Base-by-base conservation (phyloP, 2,329 filamentous ascomycete species). In the Fusarium ambrosium region DNA sequence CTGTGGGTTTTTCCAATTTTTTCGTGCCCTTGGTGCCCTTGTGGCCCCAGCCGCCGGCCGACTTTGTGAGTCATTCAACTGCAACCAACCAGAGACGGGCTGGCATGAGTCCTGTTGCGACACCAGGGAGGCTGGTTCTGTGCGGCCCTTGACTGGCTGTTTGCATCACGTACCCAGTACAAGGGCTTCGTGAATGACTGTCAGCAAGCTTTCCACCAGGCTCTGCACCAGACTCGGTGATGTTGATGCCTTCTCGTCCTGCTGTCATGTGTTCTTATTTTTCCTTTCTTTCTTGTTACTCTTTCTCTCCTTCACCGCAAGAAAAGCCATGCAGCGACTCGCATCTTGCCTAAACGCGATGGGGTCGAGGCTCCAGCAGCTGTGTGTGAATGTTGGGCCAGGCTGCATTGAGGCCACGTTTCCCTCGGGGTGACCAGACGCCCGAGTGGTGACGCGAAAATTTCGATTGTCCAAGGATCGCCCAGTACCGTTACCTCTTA, bases 111-210 rank as follows among this genome's bases (percentile, higher is more conserved):
- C 73, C 73, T 64, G 60, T 76, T 61, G 64, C 69, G 77, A 73
- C 67, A 62, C 67, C 71, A 77, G 70, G 71, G 75, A 79, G 77
- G 73, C 78, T 79, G 71, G 79, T 74, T 75, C 77, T 75, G 80
- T 81, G 77, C 80, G 78, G 76, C 75, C 73, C 75, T 71, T 82
- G 73, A 81, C 72, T 82, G 81, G 81, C 78, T 77, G 71, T 64
- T 66, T 66, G 37, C 48, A 68, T 63, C 67, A 78, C 72, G 78
- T 81, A 76, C 70, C 63, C 67, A 69, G 76, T 78, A 74, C 73
- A 71, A 70, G 32, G 41, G 56, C 41, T 62, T 53, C 61, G 22
- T 62, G 69, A 43, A 41, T 55, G 63, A 34, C 51, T 24, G 48
- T 64, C 51, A 53, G 72, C 51, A 55, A 60, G 41, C 39, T 60